A percentile compares a stretch with the other conserved stretches of the same genome.
phyloP scores from a whole-genome alignment of 1,139 yeast species.

The Blastobotrys persicus region DNA sequence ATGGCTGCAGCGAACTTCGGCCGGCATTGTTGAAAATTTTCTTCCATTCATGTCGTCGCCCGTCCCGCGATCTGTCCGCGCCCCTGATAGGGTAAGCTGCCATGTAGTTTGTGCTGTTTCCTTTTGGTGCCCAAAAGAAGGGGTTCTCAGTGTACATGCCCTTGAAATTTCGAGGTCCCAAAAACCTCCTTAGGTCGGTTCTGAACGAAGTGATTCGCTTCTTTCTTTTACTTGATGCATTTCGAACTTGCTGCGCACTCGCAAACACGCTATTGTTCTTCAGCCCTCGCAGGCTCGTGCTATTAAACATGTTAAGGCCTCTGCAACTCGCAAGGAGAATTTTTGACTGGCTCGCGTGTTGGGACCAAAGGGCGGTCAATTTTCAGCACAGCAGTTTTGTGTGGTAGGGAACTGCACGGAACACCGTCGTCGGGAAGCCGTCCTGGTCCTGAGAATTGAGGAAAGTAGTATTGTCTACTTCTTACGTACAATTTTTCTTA shows the following conservation, averaged over 20 bases:
- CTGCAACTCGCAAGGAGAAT: neutral
- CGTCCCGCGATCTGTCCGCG: constrained; percentile 8
- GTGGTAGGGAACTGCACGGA: too few relatives aligned
- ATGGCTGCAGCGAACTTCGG: constrained; percentile 47
- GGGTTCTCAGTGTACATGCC: constrained; percentile 81
- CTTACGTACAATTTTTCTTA: too few relatives aligned
- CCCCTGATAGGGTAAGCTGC: constrained; percentile 48
- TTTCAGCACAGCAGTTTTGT: neutral
- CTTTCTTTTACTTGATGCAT: constrained; percentile 17
- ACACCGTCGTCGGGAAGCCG: too few relatives aligned
- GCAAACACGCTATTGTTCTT: neutral
- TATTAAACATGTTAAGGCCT: neutral
- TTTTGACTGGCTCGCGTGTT: neutral
- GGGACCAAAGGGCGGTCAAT: too few relatives aligned
- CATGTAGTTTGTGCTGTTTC: constrained; percentile 73
- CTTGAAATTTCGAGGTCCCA: constrained; percentile 80
- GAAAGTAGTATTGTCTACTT: too few relatives aligned
- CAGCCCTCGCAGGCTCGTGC: neutral
- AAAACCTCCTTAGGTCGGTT: constrained; percentile 50
- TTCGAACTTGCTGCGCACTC: constrained; percentile 14
- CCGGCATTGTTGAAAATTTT: constrained; percentile 22
- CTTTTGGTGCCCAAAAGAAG: constrained; percentile 67
- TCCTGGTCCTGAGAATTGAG: too few relatives aligned
- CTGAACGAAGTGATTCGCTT: constrained; percentile 32
- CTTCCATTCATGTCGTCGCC: constrained; percentile 22